phyloP scores from a whole-genome alignment of 441 rosid genomes.

The Bruguiera hainesii region DNA sequence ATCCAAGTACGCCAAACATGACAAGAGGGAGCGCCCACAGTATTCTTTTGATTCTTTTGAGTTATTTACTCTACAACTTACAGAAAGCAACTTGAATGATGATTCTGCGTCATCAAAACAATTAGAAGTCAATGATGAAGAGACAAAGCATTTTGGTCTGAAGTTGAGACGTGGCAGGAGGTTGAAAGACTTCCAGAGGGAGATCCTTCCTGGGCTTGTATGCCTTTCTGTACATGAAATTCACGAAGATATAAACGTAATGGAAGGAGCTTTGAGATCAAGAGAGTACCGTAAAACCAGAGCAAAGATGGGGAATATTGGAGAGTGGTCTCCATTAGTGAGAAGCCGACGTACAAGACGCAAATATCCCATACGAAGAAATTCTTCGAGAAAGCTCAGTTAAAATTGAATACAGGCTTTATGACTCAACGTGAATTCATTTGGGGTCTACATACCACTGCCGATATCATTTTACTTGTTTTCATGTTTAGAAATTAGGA shows the following conservation, averaged over 20 bases:
- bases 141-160: slow-evolving; percentile 44
- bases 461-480: slow-evolving; percentile 11
- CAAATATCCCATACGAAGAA: slow-evolving; percentile 28
- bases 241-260: slow-evolving; percentile 63
- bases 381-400: slow-evolving; percentile 16
- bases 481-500: slow-evolving; percentile 7
- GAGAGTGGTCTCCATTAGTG: slow-evolving; percentile 31
- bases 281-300: slow-evolving; percentile 65
- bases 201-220: slow-evolving; percentile 62
- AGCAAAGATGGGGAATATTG: slow-evolving; percentile 37
- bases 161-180: slow-evolving; percentile 77
- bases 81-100: slow-evolving; percentile 48
- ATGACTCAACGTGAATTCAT: slow-evolving; percentile 8
- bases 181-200: slow-evolving; percentile 77
- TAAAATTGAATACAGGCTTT: slow-evolving; percentile 8
- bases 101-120: slow-evolving; percentile 51
- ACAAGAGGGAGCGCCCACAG: slow-evolving; percentile 27
- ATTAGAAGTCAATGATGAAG: slow-evolving; percentile 31
- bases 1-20: slow-evolving; percentile 24
- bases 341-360: slow-evolving; percentile 40
- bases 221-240: slow-evolving; percentile 72
- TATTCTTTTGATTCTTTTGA: slow-evolving; percentile 66
- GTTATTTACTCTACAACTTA: slow-evolving; percentile 44
- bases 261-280: slow-evolving; percentile 76
- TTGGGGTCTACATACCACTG: neutral